Evolutionary conservation across 371 early-diverging fungal species (phyloP).

Genomic region (Nematocida ausubeli): DNA sequence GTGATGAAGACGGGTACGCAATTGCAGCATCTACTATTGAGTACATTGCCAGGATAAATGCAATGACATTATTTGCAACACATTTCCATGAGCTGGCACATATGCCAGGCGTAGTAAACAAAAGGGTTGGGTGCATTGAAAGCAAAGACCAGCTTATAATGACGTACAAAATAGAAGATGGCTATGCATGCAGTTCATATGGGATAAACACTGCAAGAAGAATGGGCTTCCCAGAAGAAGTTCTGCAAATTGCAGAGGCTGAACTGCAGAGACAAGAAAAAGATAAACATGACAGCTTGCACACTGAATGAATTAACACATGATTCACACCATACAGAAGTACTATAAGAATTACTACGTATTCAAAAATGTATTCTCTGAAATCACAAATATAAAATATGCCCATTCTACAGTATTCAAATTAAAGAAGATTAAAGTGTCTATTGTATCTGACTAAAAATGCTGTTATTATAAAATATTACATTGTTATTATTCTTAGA

Average conservation of each 20-base stretch:
- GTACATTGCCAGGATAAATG: slow-evolving; percentile 69
- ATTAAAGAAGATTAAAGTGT: no score
- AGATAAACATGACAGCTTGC: background rate
- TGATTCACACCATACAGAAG: no score
- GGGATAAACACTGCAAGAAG: slow-evolving; percentile 93
- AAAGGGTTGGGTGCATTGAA: slow-evolving; percentile 42
- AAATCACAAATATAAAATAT: no score
- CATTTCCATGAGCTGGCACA: slow-evolving; percentile 61
- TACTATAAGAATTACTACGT: no score
- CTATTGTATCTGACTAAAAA: no score
- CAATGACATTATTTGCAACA: slow-evolving; percentile 64
- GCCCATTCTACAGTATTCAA: no score
- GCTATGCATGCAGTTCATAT: slow-evolving; percentile 87
- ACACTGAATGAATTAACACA: no score
- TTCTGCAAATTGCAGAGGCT: slow-evolving; percentile 58
- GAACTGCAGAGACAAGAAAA: slow-evolving; percentile 14
- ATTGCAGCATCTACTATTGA: slow-evolving; percentile 91
- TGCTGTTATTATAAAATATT: no score
- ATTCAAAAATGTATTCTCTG: no score
- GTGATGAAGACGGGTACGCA: slow-evolving; percentile 92
- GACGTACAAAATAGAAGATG: slow-evolving; percentile 68
- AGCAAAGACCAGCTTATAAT: slow-evolving; percentile 44
- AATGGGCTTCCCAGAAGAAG: slow-evolving; percentile 78
- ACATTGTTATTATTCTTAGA: no score
- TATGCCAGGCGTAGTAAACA: slow-evolving; percentile 73